phyloP scores from a whole-genome alignment of 2,329 filamentous ascomycete genomes.

The Aspergillus sp. region DNA sequence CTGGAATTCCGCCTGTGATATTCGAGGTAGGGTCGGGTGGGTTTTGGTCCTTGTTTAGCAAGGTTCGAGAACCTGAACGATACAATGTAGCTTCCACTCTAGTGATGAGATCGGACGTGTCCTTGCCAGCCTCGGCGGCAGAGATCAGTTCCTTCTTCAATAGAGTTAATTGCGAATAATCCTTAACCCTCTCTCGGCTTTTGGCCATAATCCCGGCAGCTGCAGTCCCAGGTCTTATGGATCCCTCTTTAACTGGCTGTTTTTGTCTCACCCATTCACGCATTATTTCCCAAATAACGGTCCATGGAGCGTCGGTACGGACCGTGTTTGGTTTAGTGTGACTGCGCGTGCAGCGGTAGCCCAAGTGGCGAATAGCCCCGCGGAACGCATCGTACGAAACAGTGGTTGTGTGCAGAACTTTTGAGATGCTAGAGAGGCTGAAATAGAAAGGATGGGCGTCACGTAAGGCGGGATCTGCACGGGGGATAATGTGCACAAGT shows the following conservation, averaged over 20 bases:
- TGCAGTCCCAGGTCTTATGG: conserved; percentile 67
- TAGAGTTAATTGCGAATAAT: conserved; percentile 30
- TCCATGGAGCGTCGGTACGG: conserved; percentile 92
- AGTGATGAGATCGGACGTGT: conserved; percentile 40
- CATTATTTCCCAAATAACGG: conserved; percentile 88
- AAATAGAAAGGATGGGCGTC: conserved; percentile 87
- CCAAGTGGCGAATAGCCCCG: conserved; percentile 76
- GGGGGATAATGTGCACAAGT: conserved; percentile 40
- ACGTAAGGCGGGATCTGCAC: conserved; percentile 59
- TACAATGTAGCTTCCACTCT: conserved; percentile 48
- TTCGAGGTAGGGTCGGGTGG: neutral
- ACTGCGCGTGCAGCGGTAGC: conserved; percentile 79
- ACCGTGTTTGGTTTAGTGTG: conserved; percentile 88
- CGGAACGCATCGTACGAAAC: conserved; percentile 77
- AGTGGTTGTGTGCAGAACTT: conserved; percentile 74
- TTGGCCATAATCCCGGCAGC: conserved; percentile 68
- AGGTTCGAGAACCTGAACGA: conserved; percentile 28
- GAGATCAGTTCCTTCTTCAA: conserved; percentile 39
- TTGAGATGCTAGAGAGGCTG: conserved; percentile 70
- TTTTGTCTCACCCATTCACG: conserved; percentile 85
- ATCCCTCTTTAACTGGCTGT: conserved; percentile 70
- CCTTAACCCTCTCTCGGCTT: conserved; percentile 35
- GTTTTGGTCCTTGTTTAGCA: neutral
- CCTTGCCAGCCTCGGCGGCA: conserved; percentile 33
- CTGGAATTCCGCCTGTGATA: neutral